Conservation (phyloP, 169 alveolate genomes). For the Amoebophrya sp. region DNA sequence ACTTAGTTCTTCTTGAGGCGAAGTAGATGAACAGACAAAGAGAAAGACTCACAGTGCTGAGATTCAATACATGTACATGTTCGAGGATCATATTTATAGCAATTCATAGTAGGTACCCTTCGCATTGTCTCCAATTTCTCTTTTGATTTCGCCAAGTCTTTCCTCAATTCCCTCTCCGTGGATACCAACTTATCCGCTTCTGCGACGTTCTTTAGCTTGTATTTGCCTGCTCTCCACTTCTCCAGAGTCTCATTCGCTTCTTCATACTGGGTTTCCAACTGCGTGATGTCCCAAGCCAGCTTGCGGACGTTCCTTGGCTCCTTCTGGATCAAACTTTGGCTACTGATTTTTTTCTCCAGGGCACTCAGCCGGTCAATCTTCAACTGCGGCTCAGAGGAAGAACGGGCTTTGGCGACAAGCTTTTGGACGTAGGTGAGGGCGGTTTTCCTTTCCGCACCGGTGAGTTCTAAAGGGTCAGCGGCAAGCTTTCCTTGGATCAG, state of each 20-base stretch:
- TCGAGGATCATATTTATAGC: too few relatives aligned
- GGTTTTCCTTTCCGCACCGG: background rate
- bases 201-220: background rate
- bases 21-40: too few relatives aligned
- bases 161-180: background rate
- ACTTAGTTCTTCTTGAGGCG: too few relatives aligned
- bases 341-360: too few relatives aligned
- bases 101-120: background rate
- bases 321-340: too few relatives aligned
- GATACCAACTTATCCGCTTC: background rate
- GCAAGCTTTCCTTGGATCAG: background rate
- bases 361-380: too few relatives aligned
- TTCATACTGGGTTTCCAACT: background rate
- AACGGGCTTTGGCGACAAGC: background rate
- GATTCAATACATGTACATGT: too few relatives aligned
- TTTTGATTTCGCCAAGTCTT: background rate
- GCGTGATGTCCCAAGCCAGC: background rate
- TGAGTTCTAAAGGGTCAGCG: background rate
- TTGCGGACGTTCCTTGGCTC: background rate
- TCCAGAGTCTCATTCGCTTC: background rate
- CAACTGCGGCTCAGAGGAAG: too few relatives aligned
- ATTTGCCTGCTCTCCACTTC: background rate
- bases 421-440: background rate
- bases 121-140: background rate
- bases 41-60: too few relatives aligned